Conservation (phyloP, 2,329 filamentous ascomycete species). For the Colletotrichum eremochloae region DNA sequence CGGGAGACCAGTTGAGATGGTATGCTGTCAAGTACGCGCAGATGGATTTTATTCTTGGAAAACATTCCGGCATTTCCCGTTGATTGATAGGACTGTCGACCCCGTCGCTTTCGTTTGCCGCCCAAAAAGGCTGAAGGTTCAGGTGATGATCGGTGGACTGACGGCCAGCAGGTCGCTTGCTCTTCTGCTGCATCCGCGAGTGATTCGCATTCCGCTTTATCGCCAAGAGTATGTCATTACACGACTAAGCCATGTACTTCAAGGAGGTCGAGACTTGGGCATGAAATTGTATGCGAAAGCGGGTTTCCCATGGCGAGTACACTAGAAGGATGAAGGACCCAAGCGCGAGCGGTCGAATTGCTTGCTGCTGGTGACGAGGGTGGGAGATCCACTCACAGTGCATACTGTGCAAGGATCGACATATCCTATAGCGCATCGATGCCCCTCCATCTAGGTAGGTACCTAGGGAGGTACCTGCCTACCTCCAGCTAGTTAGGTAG, state of each 20-base stretch:
- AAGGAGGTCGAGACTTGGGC: background rate
- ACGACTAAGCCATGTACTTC: background rate
- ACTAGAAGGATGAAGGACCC: too few species aligned
- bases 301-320: background rate
- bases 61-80: background rate
- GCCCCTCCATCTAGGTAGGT: slow-evolving; percentile 19
- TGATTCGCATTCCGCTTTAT: background rate
- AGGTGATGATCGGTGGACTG: background rate
- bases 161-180: background rate
- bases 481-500: background rate
- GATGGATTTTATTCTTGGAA: background rate
- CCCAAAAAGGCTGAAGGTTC: background rate
- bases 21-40: background rate
- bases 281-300: background rate
- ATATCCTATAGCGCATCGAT: background rate
- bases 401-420: background rate
- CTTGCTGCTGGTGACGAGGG: background rate
- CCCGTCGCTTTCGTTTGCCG: background rate
- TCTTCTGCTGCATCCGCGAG: background rate
- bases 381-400: background rate
- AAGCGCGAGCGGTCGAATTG: background rate
- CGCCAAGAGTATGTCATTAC: background rate
- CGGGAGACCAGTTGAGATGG: background rate
- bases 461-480: background rate
- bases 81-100: background rate